A percentile compares a stretch with the other conserved stretches of the same genome.
Evolutionary conservation across 2,329 filamentous ascomycete genomes (phyloP).

Genomic region (Penicillium vulpinum): DNA sequence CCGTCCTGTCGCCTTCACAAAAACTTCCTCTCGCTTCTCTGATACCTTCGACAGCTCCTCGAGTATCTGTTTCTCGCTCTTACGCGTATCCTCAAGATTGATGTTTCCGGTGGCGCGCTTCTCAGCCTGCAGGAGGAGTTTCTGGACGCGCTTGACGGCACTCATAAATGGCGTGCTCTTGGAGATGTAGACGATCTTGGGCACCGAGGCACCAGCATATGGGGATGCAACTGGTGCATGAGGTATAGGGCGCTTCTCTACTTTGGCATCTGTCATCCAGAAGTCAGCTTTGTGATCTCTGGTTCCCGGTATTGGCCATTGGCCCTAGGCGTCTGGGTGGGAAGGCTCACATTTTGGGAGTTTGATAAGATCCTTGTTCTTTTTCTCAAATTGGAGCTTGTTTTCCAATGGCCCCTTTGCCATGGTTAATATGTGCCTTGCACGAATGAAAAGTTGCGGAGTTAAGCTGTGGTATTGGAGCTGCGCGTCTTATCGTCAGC

Average conservation of each 20-base stretch:
- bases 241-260: conserved; percentile 60
- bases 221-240: conserved; percentile 57
- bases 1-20: conserved; percentile 60
- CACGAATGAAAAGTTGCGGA: background rate
- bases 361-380: conserved; percentile 38
- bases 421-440: conserved; percentile 14
- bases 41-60: conserved; percentile 34
- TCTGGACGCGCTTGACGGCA: conserved; percentile 60
- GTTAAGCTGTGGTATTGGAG: background rate
- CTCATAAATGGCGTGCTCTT: conserved; percentile 58
- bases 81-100: conserved; percentile 34
- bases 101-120: conserved; percentile 52
- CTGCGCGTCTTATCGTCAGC: conserved; percentile 11
- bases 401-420: conserved; percentile 25
- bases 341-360: conserved; percentile 38
- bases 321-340: background rate
- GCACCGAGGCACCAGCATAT: conserved; percentile 49
- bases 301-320: background rate
- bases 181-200: conserved; percentile 60
- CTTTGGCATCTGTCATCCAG: conserved; percentile 42
- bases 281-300: conserved; percentile 9
- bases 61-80: conserved; percentile 34
- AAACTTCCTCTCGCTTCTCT: conserved; percentile 52
- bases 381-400: conserved; percentile 41
- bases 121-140: conserved; percentile 54